phyloP scores from a whole-genome alignment of 768 basidiomycete genomes.

The Cystobasidium tubakii region DNA sequence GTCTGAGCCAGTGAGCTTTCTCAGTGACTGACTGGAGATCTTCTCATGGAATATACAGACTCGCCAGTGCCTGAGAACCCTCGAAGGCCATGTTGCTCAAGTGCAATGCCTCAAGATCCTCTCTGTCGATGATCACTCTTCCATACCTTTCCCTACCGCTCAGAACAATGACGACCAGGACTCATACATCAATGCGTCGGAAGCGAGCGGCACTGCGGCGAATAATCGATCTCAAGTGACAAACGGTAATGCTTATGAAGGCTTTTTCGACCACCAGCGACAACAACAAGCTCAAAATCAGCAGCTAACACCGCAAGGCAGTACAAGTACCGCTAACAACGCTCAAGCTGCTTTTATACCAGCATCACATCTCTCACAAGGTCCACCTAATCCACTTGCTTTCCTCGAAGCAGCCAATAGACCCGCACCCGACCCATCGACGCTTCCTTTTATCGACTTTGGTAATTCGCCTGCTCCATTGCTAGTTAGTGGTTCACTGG shows the following conservation, averaged over 20 bases:
- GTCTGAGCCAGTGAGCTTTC: neutral
- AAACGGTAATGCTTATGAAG: constrained; percentile 36
- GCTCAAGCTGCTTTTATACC: constrained; percentile 25
- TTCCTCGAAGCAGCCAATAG: constrained; percentile 31
- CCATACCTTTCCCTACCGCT: constrained; percentile 5
- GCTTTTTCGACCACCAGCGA: constrained; percentile 32
- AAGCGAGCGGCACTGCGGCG: constrained; percentile 39
- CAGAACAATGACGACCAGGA: constrained; percentile 11
- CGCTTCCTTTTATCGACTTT: constrained; percentile 41
- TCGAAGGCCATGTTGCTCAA: constrained; percentile 85
- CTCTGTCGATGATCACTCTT: constrained; percentile 51
- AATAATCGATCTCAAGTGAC: constrained; percentile 31
- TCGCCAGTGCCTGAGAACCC: constrained; percentile 72
- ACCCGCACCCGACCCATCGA: neutral
- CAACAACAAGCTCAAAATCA: neutral
- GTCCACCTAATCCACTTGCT: constrained; percentile 6
- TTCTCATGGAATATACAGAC: constrained; percentile 50
- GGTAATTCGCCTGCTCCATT: constrained; percentile 54
- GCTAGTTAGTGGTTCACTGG: constrained; percentile 55
- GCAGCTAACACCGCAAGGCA: neutral
- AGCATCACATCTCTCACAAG: constrained; percentile 21
- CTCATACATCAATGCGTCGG: constrained; percentile 41
- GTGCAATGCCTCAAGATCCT: constrained; percentile 84
- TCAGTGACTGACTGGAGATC: neutral
- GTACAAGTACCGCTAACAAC: neutral